A percentile compares a stretch with the other conserved stretches of the same genome.
phyloP scores from a whole-genome alignment of 225 moss, liverwort and hornwort genomes.

The Bryum argenteum region DNA sequence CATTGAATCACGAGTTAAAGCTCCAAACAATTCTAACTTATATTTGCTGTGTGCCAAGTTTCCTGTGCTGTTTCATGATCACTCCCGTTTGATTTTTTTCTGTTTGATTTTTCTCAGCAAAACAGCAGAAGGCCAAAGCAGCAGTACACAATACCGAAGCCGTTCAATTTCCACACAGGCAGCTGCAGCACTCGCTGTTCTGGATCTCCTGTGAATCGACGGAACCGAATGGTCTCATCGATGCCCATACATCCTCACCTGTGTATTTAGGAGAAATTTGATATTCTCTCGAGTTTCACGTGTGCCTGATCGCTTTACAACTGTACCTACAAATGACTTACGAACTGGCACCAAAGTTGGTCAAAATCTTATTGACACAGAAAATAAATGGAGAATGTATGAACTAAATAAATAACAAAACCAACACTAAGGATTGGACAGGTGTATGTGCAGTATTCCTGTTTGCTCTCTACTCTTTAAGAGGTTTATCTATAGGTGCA shows the following conservation, averaged over 20 bases:
- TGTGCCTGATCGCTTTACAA: not conserved
- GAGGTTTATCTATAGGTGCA: too few species aligned
- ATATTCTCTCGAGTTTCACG: not conserved
- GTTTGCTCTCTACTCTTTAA: too few species aligned
- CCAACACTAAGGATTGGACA: not conserved
- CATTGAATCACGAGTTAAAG: not conserved
- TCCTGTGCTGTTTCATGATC: not conserved
- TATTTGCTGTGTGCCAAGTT: not conserved
- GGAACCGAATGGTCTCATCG: conserved; percentile 27
- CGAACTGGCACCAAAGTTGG: conserved; percentile 23
- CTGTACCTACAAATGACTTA: not conserved
- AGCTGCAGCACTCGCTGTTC: conserved; percentile 34
- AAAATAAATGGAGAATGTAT: not conserved
- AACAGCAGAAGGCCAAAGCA: conserved; percentile 52
- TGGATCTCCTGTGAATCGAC: conserved; percentile 29
- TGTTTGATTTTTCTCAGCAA: conserved; percentile 35
- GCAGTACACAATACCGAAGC: conserved; percentile 90
- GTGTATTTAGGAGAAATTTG: conserved; percentile 13
- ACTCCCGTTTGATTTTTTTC: too few species aligned
- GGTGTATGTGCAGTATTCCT: too few species aligned
- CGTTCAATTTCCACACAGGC: conserved; percentile 57
- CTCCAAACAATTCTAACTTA: not conserved
- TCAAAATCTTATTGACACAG: conserved; percentile 44
- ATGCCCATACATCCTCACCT: conserved; percentile 41
- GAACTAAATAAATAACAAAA: conserved; percentile 1